Percentiles rank a stretch among this genome's conserved stretches.
phyloP scores from a whole-genome alignment of 371 early-diverging fungal genomes.

The Mucor racemosus region DNA sequence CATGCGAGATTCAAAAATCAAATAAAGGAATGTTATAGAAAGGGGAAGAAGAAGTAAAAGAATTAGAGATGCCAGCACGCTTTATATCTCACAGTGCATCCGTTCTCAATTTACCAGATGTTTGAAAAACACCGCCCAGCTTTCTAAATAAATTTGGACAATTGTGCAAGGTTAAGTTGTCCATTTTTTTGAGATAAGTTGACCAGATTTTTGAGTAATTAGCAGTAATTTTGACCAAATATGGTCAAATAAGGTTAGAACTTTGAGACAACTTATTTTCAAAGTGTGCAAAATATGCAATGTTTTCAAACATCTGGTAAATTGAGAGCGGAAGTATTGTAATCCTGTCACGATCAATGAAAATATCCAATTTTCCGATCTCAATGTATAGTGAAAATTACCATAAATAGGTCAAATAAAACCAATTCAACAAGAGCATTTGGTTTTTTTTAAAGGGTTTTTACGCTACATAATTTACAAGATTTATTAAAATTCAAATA shows the following conservation, averaged over 20 bases:
- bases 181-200: no score
- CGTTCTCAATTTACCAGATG: no score
- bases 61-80: background rate
- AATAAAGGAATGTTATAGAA: slow-evolving; percentile 22
- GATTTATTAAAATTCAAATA: background rate
- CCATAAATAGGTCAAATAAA: slow-evolving; percentile 1
- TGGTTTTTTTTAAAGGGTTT: background rate
- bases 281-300: no score
- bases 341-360: slow-evolving; percentile 17
- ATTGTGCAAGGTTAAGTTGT: no score
- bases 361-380: slow-evolving; percentile 14
- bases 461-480: background rate
- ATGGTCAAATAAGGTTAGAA: no score
- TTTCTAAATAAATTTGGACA: no score
- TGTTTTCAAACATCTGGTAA: no score
- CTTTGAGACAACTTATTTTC: no score
- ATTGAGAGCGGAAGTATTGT: no score
- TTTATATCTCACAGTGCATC: background rate
- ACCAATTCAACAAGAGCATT: slow-evolving; percentile 1
- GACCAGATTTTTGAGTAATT: no score
- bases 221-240: no score
- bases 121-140: no score
- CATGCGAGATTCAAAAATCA: slow-evolving; percentile 7
- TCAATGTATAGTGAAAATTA: slow-evolving; percentile 8
- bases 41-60: slow-evolving; percentile 14